Evolutionary conservation across 2,329 filamentous ascomycete species (phyloP).

Genomic region (Neonectria punicea): DNA sequence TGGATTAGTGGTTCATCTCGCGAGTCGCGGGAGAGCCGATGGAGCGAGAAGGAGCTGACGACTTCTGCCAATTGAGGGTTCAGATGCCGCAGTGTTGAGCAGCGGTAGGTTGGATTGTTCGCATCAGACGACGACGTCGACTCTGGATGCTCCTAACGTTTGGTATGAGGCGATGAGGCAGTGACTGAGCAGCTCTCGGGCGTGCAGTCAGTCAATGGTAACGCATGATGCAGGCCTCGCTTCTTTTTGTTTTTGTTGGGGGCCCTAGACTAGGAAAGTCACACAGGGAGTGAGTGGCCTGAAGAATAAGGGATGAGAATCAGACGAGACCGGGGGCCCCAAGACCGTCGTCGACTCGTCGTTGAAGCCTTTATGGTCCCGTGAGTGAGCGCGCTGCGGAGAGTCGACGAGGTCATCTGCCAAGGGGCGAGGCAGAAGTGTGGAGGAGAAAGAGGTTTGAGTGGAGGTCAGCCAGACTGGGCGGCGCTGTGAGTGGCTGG

Average conservation of each 20-base stretch:
- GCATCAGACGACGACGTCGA: background rate
- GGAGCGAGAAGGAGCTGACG: background rate
- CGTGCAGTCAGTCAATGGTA: conserved; percentile 16
- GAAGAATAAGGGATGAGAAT: background rate
- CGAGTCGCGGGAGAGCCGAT: background rate
- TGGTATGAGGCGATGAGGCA: conserved; percentile 1
- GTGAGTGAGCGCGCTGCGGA: conserved; percentile 30
- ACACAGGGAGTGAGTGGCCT: conserved; percentile 1
- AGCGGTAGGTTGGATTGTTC: background rate
- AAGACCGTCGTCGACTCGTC: conserved; percentile 8
- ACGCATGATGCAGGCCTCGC: conserved; percentile 21
- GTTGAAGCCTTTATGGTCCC: conserved; percentile 29
- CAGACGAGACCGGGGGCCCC: background rate
- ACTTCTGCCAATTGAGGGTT: conserved; percentile 5
- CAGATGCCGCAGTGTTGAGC: background rate
- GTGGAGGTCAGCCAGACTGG: conserved; percentile 16
- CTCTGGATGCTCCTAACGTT: background rate
- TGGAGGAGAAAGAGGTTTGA: conserved; percentile 14
- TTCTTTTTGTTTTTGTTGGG: conserved; percentile 1
- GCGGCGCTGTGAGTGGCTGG: conserved; percentile 36
- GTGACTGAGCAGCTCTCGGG: conserved; percentile 8
- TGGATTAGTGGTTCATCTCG: conserved; percentile 14
- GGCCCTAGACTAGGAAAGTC: background rate
- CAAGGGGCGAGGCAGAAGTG: conserved; percentile 14
- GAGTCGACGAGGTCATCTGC: conserved; percentile 42